Base-by-base conservation (phyloP, 176 grass and related monocot genomes). In the Bothriochloa decipiens region DNA sequence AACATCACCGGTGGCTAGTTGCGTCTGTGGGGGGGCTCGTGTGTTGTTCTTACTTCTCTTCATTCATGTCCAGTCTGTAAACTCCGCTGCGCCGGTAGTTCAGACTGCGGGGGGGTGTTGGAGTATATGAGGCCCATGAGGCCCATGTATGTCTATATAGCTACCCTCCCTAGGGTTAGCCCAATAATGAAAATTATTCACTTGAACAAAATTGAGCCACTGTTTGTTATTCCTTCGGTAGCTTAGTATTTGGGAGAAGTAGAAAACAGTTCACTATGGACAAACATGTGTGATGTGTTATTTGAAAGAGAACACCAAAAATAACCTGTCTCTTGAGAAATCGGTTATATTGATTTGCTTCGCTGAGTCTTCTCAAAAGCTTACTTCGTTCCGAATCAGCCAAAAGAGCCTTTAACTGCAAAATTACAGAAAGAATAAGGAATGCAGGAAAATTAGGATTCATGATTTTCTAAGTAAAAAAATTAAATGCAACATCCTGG, bases 281-380 rank as follows among this genome's bases (percentile, higher is more conserved):
- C 42, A 76, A 77, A 66, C 43, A 81, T 71, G 13, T 68, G 77
- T 23, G 11, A 77, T 70, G 40, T 27, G 43, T 5, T 39, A 17
- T 74, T 42, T 61, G 22, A 17, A 75, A 25, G 37, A 76, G 76
- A 53, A 71, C 28, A 61, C 47, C 45, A 82, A 71, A 27, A 18
- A 77, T 14, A 80, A 98, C 93, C 96, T 94, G 91, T 90, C 96
- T 91, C 82, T 95, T 95, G 77, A 98, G 86, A n/a, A 92, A 98
- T 23, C 96, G 79, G 70, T 91, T 98, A 60, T 91, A 92, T 80
- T 93, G 93, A 92, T 98, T 98, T 79, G 96, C 96, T 95, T 94
- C 96, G 42, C 96, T 98, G 50, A 98, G 93, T 91, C 95, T 98
- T 76, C 75, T 92, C 62, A 89, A 80, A 79, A 98, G 77, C 62